phyloP scores from a whole-genome alignment of 441 rosid genomes.

The Hura crepitans region DNA sequence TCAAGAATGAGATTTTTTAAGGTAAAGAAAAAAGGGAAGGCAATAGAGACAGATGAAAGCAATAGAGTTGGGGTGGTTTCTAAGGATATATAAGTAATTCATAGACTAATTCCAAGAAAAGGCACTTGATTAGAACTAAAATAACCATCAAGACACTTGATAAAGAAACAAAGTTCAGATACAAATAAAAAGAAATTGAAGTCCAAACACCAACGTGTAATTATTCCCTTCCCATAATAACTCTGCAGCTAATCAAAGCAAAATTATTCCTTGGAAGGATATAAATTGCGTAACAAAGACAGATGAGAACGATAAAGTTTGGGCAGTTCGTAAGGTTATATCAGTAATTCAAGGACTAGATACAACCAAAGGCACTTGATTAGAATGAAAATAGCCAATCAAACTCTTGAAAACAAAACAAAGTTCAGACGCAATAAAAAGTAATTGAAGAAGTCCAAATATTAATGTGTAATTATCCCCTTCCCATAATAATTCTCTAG shows the following conservation, averaged over 20 bases:
- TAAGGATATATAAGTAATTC: not conserved
- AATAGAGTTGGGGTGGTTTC: too few species aligned
- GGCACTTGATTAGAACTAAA: not conserved
- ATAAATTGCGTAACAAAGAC: too few species aligned
- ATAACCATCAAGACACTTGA: not conserved
- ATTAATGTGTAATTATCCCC: not conserved
- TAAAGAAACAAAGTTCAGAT: not conserved
- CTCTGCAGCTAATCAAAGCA: not conserved
- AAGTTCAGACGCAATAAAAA: not conserved
- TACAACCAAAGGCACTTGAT: not conserved
- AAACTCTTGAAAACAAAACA: not conserved
- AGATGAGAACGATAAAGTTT: too few species aligned
- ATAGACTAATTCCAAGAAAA: not conserved
- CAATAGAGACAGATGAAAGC: too few species aligned
- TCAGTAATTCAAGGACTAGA: not conserved
- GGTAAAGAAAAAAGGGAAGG: not conserved
- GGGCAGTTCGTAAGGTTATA: too few species aligned
- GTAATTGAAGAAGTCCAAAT: not conserved
- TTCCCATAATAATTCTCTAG: not conserved
- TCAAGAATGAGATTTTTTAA: too few species aligned
- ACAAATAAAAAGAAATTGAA: not conserved
- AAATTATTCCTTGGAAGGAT: not conserved
- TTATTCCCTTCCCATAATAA: too few species aligned
- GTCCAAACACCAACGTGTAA: too few species aligned
- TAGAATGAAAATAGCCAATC: not conserved